phyloP scores from a whole-genome alignment of 2,329 filamentous ascomycete species.

The Aspergillus brunneoviolaceus region DNA sequence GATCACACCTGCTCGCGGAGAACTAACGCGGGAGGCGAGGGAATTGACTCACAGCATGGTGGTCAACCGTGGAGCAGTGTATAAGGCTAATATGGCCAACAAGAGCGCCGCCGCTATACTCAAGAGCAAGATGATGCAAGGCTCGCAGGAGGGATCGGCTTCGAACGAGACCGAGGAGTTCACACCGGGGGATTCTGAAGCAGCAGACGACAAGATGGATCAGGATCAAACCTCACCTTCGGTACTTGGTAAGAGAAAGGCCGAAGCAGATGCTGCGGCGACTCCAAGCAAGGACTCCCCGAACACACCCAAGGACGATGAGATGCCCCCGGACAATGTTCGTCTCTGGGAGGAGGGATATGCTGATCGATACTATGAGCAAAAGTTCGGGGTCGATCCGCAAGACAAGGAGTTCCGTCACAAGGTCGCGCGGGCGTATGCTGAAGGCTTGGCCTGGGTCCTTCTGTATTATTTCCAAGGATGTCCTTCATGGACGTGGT shows the following conservation, averaged over 20 bases:
- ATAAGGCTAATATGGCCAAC: constrained; percentile 77
- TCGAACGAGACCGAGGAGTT: constrained; percentile 28
- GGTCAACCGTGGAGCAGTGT: constrained; percentile 67
- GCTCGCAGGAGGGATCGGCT: constrained; percentile 21
- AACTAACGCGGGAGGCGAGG: constrained; percentile 57
- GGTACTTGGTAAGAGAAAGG: constrained; percentile 60
- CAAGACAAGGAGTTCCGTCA: constrained; percentile 83
- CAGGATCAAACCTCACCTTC: constrained; percentile 31
- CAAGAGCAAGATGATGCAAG: constrained; percentile 70
- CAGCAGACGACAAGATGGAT: constrained; percentile 24
- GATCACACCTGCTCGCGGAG: constrained; percentile 55
- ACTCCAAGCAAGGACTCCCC: constrained; percentile 56
- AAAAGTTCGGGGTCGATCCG: constrained; percentile 86
- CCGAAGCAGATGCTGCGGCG: constrained; percentile 57
- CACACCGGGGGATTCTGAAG: constrained; percentile 25
- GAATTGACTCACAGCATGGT: constrained; percentile 84
- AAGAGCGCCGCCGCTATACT: constrained; percentile 90
- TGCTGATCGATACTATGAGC: constrained; percentile 91
- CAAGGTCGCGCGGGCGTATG: constrained; percentile 85
- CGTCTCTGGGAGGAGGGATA: constrained; percentile 95
- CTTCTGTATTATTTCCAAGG: constrained; percentile 97
- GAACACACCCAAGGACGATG: constrained; percentile 50
- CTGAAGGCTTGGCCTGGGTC: constrained; percentile 93
- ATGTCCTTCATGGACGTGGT: constrained; percentile 98
- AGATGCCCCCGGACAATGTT: constrained; percentile 74